Conservation (phyloP, 257 asterid species). For the Solanum corneliomulleri region DNA sequence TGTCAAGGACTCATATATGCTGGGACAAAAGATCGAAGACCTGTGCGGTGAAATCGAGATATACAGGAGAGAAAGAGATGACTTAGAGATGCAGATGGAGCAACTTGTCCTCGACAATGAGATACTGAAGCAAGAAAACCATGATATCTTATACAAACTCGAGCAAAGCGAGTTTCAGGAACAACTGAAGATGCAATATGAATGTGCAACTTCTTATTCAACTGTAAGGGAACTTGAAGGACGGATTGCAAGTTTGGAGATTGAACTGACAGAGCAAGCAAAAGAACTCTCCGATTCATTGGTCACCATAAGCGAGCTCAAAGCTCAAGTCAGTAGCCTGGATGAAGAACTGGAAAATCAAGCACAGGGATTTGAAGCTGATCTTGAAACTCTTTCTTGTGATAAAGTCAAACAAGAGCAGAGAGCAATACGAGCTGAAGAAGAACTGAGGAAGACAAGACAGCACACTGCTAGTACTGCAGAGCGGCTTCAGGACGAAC, state of each 20-base stretch:
- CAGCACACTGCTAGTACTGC: conserved; percentile 64
- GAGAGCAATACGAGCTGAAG: conserved; percentile 90
- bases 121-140: conserved; percentile 89
- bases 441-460: conserved; percentile 61
- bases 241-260: conserved; percentile 4
- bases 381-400: conserved; percentile 47
- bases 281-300: conserved; percentile 35
- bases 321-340: conserved; percentile 48
- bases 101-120: conserved; percentile 95
- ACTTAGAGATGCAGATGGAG: conserved; percentile 87
- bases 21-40: conserved; percentile 70
- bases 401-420: conserved; percentile 81
- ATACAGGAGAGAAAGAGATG: conserved; percentile 67
- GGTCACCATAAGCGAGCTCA: conserved; percentile 38
- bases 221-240: neutral
- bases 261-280: conserved; percentile 35
- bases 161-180: conserved; percentile 87
- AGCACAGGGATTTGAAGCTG: conserved; percentile 67
- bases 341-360: conserved; percentile 78
- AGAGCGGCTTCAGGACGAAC: conserved; percentile 74
- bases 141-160: conserved; percentile 57
- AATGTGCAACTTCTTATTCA: conserved; percentile 53
- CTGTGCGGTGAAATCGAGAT: conserved; percentile 60
- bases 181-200: conserved; percentile 81
- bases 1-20: conserved; percentile 45